Evolutionary conservation across 805 yeast species (phyloP).

Genomic region (Pichia phayaonensis): DNA sequence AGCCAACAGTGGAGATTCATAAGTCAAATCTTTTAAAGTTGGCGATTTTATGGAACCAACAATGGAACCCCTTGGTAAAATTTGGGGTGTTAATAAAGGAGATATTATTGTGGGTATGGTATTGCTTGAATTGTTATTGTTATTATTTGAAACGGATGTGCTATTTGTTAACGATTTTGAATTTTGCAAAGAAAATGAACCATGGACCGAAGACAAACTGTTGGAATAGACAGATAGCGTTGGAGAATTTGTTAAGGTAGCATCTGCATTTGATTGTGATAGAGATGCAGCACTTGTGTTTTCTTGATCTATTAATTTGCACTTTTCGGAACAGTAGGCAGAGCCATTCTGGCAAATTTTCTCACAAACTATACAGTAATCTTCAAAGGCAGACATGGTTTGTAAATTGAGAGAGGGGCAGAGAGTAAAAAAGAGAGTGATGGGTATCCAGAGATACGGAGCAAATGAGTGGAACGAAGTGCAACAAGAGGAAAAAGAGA

Average conservation of each 20-base stretch:
- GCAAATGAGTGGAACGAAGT: too few relatives aligned
- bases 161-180: slow-evolving; percentile 2
- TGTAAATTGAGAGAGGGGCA: neutral
- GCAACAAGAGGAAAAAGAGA: too few relatives aligned
- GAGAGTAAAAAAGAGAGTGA: neutral
- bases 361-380: slow-evolving; percentile 31
- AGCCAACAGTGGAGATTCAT: slow-evolving; percentile 27
- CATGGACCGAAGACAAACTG: slow-evolving; percentile 10
- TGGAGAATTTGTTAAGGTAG: slow-evolving; percentile 13
- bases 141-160: neutral
- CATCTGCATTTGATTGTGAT: neutral
- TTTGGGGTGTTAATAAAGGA: slow-evolving; percentile 26
- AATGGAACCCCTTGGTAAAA: slow-evolving; percentile 10
- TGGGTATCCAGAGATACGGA: neutral
- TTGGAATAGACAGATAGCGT: slow-evolving; percentile 17
- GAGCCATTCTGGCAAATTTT: slow-evolving; percentile 25
- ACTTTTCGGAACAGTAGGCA: slow-evolving; percentile 28
- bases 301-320: slow-evolving; percentile 22
- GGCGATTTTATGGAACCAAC: slow-evolving; percentile 19
- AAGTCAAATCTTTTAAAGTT: slow-evolving; percentile 20
- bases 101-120: slow-evolving; percentile 18
- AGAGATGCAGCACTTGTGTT: neutral
- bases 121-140: neutral
- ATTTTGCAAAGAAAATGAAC: slow-evolving; percentile 7
- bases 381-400: slow-evolving; percentile 35